Evolutionary conservation across 768 basidiomycete species (phyloP).

Genomic region (Russula sp.): DNA sequence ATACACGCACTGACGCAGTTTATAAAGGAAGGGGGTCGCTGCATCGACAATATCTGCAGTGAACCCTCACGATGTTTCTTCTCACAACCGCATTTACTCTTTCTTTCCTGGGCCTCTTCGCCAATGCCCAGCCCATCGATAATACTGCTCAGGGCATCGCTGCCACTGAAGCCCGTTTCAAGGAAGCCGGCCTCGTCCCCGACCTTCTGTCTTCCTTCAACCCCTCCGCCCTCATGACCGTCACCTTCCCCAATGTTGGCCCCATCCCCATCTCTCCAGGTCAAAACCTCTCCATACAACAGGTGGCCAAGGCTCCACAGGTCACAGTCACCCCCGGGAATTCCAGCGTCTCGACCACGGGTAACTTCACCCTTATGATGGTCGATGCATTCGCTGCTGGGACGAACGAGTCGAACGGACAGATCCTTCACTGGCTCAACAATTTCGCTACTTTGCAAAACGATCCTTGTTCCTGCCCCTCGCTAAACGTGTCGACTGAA

Average conservation of each 20-base stretch:
- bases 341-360: slow-evolving; percentile 45
- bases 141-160: slow-evolving; percentile 47
- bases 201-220: slow-evolving; percentile 54
- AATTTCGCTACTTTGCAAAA: slow-evolving; percentile 53
- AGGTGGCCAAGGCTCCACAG: slow-evolving; percentile 52
- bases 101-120: slow-evolving; percentile 42
- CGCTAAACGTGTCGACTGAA: slow-evolving; percentile 40
- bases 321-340: slow-evolving; percentile 52
- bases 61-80: slow-evolving; percentile 7
- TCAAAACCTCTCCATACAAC: slow-evolving; percentile 52
- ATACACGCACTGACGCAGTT: not conserved
- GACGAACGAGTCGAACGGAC: slow-evolving; percentile 52
- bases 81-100: slow-evolving; percentile 33
- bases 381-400: slow-evolving; percentile 70
- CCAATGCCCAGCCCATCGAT: slow-evolving; percentile 43
- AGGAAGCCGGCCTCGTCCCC: slow-evolving; percentile 60
- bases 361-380: slow-evolving; percentile 68
- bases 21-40: not conserved
- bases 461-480: slow-evolving; percentile 4
- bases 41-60: no score
- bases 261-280: slow-evolving; percentile 53
- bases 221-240: slow-evolving; percentile 55
- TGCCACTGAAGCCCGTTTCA: slow-evolving; percentile 67
- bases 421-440: slow-evolving; percentile 78
- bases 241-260: slow-evolving; percentile 51